Base-by-base conservation (phyloP, 176 grass and related monocot genomes). In the Urochloa ruziziensis region DNA sequence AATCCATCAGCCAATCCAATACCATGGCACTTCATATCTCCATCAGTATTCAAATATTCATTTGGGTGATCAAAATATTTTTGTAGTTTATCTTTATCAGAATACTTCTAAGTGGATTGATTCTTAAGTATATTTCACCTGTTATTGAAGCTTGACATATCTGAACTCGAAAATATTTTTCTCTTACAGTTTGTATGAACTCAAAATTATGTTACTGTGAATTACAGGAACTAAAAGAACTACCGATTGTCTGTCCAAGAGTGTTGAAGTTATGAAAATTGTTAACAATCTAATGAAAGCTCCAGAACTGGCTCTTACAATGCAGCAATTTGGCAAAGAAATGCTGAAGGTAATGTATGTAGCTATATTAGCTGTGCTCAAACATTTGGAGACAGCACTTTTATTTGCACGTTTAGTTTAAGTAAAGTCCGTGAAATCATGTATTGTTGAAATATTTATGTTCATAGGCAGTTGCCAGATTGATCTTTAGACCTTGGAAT, bases 231-330 rank as follows among this genome's bases (percentile, higher is more conserved):
- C 88, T 79, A 73, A 90, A 68, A 97, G 83, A 68, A 88, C 94
- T 42, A 86, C 92, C 10, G 83, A 88, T 4, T 92, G 94, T 94
- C 87, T 97, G 62, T 86, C 89, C 17, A 94, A 97, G 87, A 97
- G 90, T 56, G n/a, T 90, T 54, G 95, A 97, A 83, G 90, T 94
- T 62, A 94, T 97, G 95, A 97, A 94, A 68, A 77, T 91, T 47
- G 88, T 94, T 68, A 97, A 89, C 70, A 87, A 84, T 82, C 78
- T 97, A 47, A 97, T 94, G 88, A 94, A 97, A 85, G 95, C 95
- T 85, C 95, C 95, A 83, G 95, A 92, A 83, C 52, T 97, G 86
- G 90, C 95, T 63, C 48, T 39, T 56, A 94, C 94, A 4, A 94
- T 97, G 92, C 85, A 91, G 89, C 86, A 97, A 89, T 94, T 94